Conservation (phyloP, 148 eudicot genomes). For the Gaultheria prostrata region DNA sequence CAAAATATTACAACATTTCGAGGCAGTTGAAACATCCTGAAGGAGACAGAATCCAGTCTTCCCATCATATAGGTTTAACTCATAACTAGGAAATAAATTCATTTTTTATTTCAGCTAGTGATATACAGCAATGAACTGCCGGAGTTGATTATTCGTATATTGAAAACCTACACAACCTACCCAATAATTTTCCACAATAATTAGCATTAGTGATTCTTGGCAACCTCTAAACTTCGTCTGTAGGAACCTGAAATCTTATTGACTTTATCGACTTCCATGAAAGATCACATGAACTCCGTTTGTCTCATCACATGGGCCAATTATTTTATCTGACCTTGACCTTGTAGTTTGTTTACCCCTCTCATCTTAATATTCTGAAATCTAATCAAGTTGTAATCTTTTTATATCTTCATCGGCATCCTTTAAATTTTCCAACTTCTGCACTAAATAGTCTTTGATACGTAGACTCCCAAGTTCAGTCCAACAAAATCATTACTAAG, state of each 20-base stretch:
- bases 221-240: neutral
- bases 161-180: neutral
- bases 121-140: neutral
- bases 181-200: neutral
- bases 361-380: neutral
- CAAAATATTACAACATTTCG: neutral
- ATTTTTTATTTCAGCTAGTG: neutral
- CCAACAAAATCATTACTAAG: neutral
- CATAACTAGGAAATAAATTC: neutral
- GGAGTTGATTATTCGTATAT: neutral
- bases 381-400: neutral
- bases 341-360: neutral
- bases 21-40: neutral
- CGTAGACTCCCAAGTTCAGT: neutral
- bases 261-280: neutral
- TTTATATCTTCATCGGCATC: neutral
- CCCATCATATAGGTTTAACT: neutral
- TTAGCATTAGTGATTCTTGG: neutral
- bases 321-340: neutral
- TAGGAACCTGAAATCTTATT: slow-evolving; percentile 1
- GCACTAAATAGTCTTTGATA: neutral
- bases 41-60: neutral
- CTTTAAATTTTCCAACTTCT: neutral
- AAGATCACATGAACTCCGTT: neutral
- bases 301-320: neutral